Evolutionary conservation across 345 rosid species (phyloP).

Genomic region (Eucalyptus polyanthemos): DNA sequence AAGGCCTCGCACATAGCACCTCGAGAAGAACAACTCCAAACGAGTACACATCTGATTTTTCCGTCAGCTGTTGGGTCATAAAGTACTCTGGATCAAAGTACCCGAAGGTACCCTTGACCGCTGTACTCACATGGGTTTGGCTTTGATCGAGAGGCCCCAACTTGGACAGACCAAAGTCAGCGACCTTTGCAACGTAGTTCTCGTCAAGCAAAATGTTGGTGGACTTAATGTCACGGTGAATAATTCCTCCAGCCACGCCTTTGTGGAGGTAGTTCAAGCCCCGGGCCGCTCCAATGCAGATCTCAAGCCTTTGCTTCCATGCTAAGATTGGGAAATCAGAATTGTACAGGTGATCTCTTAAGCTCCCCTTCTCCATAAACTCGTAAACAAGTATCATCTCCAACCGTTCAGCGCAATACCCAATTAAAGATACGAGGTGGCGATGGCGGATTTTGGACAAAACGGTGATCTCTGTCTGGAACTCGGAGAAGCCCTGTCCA

Average conservation of each 20-base stretch:
- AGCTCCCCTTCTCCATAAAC: conserved; percentile 43
- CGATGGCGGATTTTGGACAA: conserved; percentile 53
- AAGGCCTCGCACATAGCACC: conserved; percentile 41
- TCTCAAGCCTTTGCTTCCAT: conserved; percentile 46
- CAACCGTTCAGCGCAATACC: conserved; percentile 43
- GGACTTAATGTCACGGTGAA: conserved; percentile 53
- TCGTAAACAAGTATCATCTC: conserved; percentile 56
- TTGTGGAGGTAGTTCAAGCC: conserved; percentile 41
- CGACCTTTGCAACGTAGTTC: conserved; percentile 36
- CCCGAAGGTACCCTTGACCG: conserved; percentile 40
- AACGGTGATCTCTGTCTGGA: conserved; percentile 34
- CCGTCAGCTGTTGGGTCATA: conserved; percentile 27
- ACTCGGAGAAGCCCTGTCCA: conserved; percentile 34
- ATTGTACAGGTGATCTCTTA: conserved; percentile 33
- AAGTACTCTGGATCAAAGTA: conserved; percentile 48
- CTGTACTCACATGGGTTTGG: conserved; percentile 17
- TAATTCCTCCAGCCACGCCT: conserved; percentile 25
- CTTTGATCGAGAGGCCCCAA: conserved; percentile 9
- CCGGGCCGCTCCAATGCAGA: conserved; percentile 44
- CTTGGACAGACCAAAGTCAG: conserved; percentile 52
- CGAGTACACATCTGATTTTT: conserved; percentile 48
- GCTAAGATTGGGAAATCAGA: conserved; percentile 16
- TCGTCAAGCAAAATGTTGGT: conserved; percentile 43
- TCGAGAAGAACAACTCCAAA: conserved; percentile 48
- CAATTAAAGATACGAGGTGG: conserved; percentile 58